Base-by-base conservation (phyloP, 768 basidiomycete genomes). In the Auriscalpium orientale region DNA sequence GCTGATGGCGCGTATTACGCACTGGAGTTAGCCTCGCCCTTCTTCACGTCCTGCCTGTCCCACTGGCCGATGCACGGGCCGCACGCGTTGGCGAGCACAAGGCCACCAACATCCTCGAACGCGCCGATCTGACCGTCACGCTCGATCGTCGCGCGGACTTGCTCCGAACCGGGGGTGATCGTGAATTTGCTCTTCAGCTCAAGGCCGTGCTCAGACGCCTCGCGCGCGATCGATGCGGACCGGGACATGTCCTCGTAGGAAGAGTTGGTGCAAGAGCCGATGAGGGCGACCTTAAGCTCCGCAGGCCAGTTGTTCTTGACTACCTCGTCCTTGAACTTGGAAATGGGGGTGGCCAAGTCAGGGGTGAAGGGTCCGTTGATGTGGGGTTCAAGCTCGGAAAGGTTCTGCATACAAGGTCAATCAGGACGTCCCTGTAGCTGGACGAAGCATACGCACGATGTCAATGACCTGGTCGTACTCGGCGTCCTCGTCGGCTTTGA, bases 351-450 rank as follows among this genome's bases (percentile, higher is more conserved):
- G 53, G 97, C 95, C 62, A 99, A 86, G 80, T 99, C 97, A 47
- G 97, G 97, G n/a, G 97, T 98, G 81, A 97, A 99, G 55, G 97
- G 97, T 65, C 97, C 97, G 77, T 98, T 99, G 76, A 99, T 88
- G 72, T 99, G 95, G 54, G 97, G 97, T 72, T 99, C 97, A 63
- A 98, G 91, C 73, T 95, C 91, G 35, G 89, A 90, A 59, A 99
- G 80, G 78, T 99, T 94, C 89, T 90, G 47, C 40, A 18, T 52
- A 8, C 7, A 7, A 7, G 5, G 28, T 28, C 28, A 28, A 28
- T 28, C 28, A 28, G 28, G 28, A 28, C 28, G 4, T 28, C 28
- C 28, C 28, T 28, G 28, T 28, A 28, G 28, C 28, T 28, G 28
- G 7, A 28, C 28, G 21, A 4, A 0, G 3, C 43, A 55, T 8